A percentile compares a stretch with the other conserved stretches of the same genome.
These are phyloP conservation scores for Pseudocercospora ulei DNA, from an alignment of 2,329 filamentous ascomycete genomes.

Conservation along the genomic window DNA sequence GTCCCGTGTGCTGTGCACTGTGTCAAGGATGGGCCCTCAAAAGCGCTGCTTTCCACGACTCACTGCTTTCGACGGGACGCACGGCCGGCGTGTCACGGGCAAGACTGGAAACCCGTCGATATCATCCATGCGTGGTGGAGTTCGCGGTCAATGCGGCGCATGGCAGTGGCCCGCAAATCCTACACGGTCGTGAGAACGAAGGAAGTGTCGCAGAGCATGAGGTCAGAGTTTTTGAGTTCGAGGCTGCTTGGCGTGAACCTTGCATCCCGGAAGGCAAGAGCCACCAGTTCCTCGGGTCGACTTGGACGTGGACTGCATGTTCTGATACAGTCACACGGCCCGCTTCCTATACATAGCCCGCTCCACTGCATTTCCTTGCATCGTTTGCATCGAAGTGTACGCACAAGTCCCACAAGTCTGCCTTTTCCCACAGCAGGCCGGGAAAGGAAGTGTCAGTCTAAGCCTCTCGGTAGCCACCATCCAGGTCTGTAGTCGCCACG, in stretches of 20 bases:
- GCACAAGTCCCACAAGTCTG: too few relatives aligned
- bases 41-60: background rate
- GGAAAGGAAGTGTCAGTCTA: too few relatives aligned
- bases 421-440: too few relatives aligned
- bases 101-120: background rate
- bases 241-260: background rate
- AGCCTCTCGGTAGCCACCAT: too few relatives aligned
- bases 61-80: background rate
- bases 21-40: background rate
- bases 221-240: background rate
- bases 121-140: background rate
- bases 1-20: background rate
- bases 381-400: too few relatives aligned
- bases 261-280: too few relatives aligned
- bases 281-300: background rate
- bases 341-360: too few relatives aligned
- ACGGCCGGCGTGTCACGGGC: constrained; percentile 5
- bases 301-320: constrained; percentile 1
- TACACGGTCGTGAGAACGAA: too few relatives aligned
- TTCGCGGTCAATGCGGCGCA: background rate
- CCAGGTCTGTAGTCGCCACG: too few relatives aligned
- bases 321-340: constrained; percentile 1
- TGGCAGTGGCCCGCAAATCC: background rate
- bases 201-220: too few relatives aligned
- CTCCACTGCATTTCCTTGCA: too few relatives aligned